Percentiles rank a stretch among this genome's conserved stretches.
These are phyloP conservation scores for Salinomyces thailandicus DNA, from an alignment of 2,329 filamentous ascomycete species.

Conservation along the genomic window DNA sequence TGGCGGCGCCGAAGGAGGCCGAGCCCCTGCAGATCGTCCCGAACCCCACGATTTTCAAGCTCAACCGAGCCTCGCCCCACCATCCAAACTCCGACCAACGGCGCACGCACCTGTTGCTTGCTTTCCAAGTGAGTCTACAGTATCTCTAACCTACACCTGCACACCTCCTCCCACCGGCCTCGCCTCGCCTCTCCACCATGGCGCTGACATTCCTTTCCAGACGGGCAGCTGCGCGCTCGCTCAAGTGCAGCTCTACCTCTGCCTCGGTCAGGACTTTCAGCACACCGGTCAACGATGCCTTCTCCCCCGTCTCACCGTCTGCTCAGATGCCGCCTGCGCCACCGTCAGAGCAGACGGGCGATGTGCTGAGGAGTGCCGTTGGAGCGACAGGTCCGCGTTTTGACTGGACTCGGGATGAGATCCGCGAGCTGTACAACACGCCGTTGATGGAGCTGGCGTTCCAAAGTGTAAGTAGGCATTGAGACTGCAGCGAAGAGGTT, in stretches of 20 bases:
- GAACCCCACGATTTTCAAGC: too few species aligned
- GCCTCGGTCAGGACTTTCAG: conserved; percentile 19
- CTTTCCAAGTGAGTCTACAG: too few species aligned
- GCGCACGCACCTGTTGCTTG: not conserved
- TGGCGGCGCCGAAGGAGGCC: too few species aligned
- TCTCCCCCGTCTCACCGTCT: conserved; percentile 20
- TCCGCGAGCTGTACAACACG: conserved; percentile 69
- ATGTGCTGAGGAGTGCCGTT: conserved; percentile 42
- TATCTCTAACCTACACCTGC: not conserved
- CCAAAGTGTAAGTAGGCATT: conserved; percentile 18
- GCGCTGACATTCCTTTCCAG: conserved; percentile 17
- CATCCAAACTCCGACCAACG: not conserved
- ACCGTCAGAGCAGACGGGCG: conserved; percentile 15
- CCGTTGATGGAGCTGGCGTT: conserved; percentile 61
- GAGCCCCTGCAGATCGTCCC: not conserved
- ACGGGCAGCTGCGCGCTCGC: conserved; percentile 13
- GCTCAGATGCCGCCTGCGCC: conserved; percentile 12
- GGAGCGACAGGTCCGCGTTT: conserved; percentile 52
- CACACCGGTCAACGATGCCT: conserved; percentile 27
- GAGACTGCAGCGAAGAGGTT: not conserved
- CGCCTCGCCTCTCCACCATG: conserved; percentile 9
- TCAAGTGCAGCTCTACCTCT: conserved; percentile 7
- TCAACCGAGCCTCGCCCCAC: not conserved
- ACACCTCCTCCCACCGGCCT: not conserved
- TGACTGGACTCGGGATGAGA: conserved; percentile 73